A percentile compares a stretch with the other conserved stretches of the same genome.
Evolutionary conservation across 495 filamentous ascomycete genomes (phyloP).

Genomic region (Poronia punctata): DNA sequence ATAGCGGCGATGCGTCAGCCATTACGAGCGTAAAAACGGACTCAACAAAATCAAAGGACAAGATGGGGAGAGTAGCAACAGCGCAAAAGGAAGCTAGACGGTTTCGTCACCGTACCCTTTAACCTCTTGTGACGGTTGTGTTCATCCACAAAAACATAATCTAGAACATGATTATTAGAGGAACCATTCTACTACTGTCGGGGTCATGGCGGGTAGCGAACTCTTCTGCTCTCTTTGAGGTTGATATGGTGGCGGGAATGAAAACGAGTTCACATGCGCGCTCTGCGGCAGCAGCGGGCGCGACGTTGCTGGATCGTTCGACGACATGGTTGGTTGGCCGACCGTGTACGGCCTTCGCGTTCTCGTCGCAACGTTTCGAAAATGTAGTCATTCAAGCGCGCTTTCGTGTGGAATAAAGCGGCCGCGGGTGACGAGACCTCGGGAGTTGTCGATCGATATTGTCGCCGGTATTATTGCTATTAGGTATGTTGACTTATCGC

Average conservation of each 20-base stretch:
- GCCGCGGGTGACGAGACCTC: no score
- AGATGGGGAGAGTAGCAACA: no score
- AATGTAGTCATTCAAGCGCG: no score
- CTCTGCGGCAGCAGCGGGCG: slow-evolving; percentile 52
- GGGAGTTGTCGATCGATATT: no score
- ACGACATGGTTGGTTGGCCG: slow-evolving; percentile 33
- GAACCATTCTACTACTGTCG: not conserved
- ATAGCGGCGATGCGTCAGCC: slow-evolving; percentile 14
- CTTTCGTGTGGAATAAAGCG: no score
- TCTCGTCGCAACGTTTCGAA: no score
- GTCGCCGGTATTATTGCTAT: no score
- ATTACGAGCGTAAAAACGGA: no score
- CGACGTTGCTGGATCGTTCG: slow-evolving; percentile 47
- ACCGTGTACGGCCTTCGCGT: no score
- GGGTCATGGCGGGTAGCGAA: slow-evolving; percentile 30
- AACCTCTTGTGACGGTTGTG: slow-evolving; percentile 96
- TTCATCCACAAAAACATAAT: slow-evolving; percentile 99
- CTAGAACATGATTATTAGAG: slow-evolving; percentile 39
- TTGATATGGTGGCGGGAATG: slow-evolving; percentile 49
- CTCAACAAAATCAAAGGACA: no score
- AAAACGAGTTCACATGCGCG: slow-evolving; percentile 49
- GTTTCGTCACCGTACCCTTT: slow-evolving; percentile 86
- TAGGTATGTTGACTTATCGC: no score
- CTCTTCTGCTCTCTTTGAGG: slow-evolving; percentile 60
- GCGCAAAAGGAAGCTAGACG: no score